These are phyloP conservation scores for Metarhizium anisopliae DNA, from an alignment of 2,329 filamentous ascomycete genomes.

Conservation along the genomic window DNA sequence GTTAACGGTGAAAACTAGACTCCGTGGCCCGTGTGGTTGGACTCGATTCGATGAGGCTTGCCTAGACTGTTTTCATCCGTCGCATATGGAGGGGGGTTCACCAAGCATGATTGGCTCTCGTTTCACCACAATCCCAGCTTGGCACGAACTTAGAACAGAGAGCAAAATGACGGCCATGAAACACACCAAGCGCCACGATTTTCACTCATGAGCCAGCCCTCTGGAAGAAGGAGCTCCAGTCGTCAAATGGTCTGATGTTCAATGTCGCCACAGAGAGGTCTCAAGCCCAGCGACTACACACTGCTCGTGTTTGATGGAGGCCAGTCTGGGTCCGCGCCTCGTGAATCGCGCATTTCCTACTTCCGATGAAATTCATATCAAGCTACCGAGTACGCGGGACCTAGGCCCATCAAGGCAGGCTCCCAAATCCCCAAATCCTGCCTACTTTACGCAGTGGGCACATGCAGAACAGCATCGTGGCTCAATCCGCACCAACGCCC, in stretches of 20 bases:
- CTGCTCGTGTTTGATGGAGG: too few relatives aligned
- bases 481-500: too few relatives aligned
- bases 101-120: constrained; percentile 1
- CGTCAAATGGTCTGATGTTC: neutral
- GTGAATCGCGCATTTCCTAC: too few relatives aligned
- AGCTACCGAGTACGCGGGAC: too few relatives aligned
- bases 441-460: too few relatives aligned
- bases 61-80: neutral
- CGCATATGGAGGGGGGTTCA: neutral
- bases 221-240: neutral
- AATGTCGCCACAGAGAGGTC: neutral
- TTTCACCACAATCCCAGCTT: neutral
- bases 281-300: neutral
- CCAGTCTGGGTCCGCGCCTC: neutral
- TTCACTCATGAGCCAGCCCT: neutral
- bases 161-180: neutral
- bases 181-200: neutral
- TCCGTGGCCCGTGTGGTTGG: neutral
- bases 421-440: too few relatives aligned
- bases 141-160: neutral
- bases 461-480: too few relatives aligned
- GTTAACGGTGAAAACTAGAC: neutral
- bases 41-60: neutral
- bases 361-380: too few relatives aligned
- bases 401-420: too few relatives aligned